Percentiles rank a stretch among this genome's conserved stretches.
Conservation (phyloP, 2,329 filamentous ascomycete genomes). For the Arthrocladium fulminans region DNA sequence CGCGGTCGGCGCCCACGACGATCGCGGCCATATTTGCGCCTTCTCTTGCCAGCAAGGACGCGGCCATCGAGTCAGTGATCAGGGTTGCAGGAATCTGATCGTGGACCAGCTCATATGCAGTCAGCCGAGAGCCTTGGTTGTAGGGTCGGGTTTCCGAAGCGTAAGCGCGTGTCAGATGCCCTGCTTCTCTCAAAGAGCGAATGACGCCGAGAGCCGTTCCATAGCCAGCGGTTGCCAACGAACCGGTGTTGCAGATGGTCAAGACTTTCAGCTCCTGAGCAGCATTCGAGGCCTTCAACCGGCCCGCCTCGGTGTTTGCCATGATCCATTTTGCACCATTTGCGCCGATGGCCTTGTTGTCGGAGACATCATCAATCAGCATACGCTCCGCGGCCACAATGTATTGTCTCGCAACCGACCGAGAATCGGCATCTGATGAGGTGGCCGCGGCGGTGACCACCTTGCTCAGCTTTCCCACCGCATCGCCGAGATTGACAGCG, state of each 20-base stretch:
- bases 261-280: constrained; percentile 62
- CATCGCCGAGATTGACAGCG: constrained; percentile 88
- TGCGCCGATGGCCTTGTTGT: constrained; percentile 77
- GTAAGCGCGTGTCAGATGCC: constrained; percentile 70
- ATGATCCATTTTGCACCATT: constrained; percentile 77
- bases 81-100: constrained; percentile 85
- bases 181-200: constrained; percentile 62
- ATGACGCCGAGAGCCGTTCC: constrained; percentile 93
- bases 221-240: constrained; percentile 93
- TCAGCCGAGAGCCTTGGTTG: constrained; percentile 92
- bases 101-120: constrained; percentile 91
- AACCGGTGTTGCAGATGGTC: constrained; percentile 96
- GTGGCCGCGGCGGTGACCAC: constrained; percentile 41
- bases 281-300: constrained; percentile 28
- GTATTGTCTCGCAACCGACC: constrained; percentile 58
- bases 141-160: constrained; percentile 97
- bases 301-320: constrained; percentile 44
- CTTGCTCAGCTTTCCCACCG: constrained; percentile 68
- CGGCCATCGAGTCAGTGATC: constrained; percentile 95
- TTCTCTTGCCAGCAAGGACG: constrained; percentile 58
- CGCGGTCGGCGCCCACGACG: constrained; percentile 88
- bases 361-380: constrained; percentile 73
- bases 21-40: constrained; percentile 69
- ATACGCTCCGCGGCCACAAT: constrained; percentile 76
- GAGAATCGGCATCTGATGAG: constrained; percentile 28